Percentiles rank a stretch among this genome's conserved stretches.
phyloP scores from a whole-genome alignment of 2,329 filamentous ascomycete species.

The Clarireedia hainanense region DNA sequence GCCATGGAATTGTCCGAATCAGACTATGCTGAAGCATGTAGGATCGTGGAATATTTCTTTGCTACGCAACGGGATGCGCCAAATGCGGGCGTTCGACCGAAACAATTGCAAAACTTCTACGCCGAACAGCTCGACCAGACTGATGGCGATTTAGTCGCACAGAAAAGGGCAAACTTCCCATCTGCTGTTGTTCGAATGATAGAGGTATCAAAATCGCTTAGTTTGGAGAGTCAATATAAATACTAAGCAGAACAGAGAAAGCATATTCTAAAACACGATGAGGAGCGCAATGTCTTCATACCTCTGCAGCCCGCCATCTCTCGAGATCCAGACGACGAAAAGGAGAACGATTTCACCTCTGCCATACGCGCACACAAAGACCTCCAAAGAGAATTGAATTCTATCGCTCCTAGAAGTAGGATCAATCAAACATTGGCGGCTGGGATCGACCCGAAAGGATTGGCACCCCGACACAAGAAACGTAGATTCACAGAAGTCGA shows the following conservation, averaged over 20 bases:
- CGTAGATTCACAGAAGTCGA: slow-evolving; percentile 2
- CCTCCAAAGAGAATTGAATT: too few species aligned
- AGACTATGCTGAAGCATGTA: background rate
- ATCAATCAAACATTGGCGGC: background rate
- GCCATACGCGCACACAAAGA: background rate
- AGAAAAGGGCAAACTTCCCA: background rate
- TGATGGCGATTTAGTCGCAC: background rate
- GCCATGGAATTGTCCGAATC: slow-evolving; percentile 1
- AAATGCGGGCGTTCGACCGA: background rate
- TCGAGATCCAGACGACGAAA: background rate
- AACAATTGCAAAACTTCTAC: background rate
- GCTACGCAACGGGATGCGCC: background rate
- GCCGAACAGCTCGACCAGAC: slow-evolving; percentile 1
- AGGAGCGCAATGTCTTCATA: background rate
- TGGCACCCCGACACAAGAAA: background rate
- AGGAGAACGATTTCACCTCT: background rate
- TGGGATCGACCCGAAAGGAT: slow-evolving; percentile 4
- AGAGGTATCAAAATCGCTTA: background rate
- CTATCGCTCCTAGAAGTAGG: background rate
- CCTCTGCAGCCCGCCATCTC: background rate
- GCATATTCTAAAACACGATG: background rate
- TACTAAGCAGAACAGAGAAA: background rate
- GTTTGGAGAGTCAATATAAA: background rate
- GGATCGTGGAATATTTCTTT: background rate
- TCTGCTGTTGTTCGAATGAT: background rate